Evolutionary conservation across 73 alveolate species (phyloP), one percentile per base, ranked within the genome.

Genomic region (Paramecium sonneborni): DNA sequence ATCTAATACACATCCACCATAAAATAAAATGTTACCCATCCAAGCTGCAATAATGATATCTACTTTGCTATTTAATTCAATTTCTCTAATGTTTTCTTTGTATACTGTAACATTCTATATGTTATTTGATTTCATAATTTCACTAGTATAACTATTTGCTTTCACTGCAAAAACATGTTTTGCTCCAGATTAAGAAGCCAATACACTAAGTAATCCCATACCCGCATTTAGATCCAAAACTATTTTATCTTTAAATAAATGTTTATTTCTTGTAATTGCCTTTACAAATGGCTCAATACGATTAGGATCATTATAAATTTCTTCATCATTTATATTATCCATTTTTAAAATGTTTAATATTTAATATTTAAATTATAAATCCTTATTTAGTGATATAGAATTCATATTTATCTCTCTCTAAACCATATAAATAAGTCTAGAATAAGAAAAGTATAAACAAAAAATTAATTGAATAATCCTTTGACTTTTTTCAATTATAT

Each of bases 131-230:
- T 92, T 90, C 56, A 97, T 92, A 56, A 97, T 95, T 89, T 92
- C 95, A 56, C 76, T 88, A 8, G 98, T 96, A 30, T 95, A 95
- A 67, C 93, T 97, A 55, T 98, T 97, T 48, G 91, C 93, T 58
- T 96, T 98, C 32, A 96, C 56, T 5, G 98, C 97, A 76, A 93
- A 93, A 11, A 97, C 99, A 62, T 96, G 95, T 79, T 85, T 93
- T 0, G 99, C 99, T 30, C 99, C 99, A 3, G 98, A 96, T 92
- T 94, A 90, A 12, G 98, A 98, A 35, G 98, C 96, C 85, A 95
- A 93, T 28, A 97, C 74, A 76, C 95, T 58, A 86, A 95, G 96
- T 8, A 97, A 76, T 23, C 99, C 99, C 24, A 97, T 93, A 5
- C 99, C 99, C 41, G 96, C 93, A 35, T 97, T 95, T 9, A 97